These are phyloP conservation scores for Chalaropsis thielavioides DNA, from an alignment of 2,329 filamentous ascomycete species.

Conservation along the genomic window DNA sequence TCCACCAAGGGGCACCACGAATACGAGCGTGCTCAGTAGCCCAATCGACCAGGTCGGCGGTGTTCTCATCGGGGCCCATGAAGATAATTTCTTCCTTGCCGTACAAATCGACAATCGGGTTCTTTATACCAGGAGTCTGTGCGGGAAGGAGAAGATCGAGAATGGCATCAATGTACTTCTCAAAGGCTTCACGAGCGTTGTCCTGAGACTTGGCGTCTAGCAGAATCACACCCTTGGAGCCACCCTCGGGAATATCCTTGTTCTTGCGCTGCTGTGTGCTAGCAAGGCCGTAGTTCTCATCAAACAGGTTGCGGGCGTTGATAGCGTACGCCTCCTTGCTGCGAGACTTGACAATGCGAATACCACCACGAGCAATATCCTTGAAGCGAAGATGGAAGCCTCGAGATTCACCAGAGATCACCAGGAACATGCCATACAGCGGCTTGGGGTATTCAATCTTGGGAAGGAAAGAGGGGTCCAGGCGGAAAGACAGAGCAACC, in stretches of 20 bases:
- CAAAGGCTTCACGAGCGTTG: constrained; percentile 80
- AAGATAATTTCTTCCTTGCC: constrained; percentile 94
- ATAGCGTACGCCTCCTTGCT: constrained; percentile 93
- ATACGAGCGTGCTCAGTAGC: constrained; percentile 86
- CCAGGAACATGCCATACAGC: constrained; percentile 95
- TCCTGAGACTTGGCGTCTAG: constrained; percentile 90
- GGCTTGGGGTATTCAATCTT: constrained; percentile 84
- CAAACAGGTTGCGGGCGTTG: constrained; percentile 90
- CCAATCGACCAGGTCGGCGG: constrained; percentile 92
- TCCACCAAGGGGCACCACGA: constrained; percentile 94
- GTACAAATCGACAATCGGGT: constrained; percentile 90
- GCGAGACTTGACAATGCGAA: constrained; percentile 95
- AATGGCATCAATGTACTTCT: constrained; percentile 99
- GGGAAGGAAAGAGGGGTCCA: constrained; percentile 80
- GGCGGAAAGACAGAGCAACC: constrained; percentile 89
- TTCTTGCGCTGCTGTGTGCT: constrained; percentile 99
- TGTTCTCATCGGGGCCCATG: constrained; percentile 98
- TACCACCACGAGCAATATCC: constrained; percentile 91
- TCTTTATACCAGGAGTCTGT: constrained; percentile 91
- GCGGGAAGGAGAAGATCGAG: constrained; percentile 85
- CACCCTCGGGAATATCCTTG: constrained; percentile 97
- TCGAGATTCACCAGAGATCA: constrained; percentile 91
- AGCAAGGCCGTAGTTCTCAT: constrained; percentile 96
- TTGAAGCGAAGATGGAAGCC: constrained; percentile 97
- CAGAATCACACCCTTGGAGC: constrained; percentile 93